Evolutionary conservation across 345 rosid genomes (phyloP).

Genomic region (Schrenkiella parvula): DNA sequence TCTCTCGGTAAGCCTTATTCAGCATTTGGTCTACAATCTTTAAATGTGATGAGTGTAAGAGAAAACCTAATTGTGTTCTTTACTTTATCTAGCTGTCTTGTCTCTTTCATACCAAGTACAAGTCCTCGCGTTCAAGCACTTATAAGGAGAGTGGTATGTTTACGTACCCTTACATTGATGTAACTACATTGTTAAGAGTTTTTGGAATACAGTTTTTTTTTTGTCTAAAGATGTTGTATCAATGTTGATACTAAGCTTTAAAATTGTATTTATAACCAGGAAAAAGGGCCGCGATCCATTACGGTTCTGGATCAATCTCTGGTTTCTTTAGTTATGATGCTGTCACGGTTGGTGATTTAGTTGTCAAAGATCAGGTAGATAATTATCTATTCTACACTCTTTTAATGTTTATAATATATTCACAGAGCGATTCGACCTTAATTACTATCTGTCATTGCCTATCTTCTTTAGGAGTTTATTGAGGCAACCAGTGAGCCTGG

Average conservation of each 20-base stretch:
- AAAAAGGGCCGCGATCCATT: slow-evolving; percentile 60
- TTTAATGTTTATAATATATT: neutral
- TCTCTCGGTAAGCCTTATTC: slow-evolving; percentile 58
- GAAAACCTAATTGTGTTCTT: neutral
- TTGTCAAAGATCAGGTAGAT: slow-evolving; percentile 70
- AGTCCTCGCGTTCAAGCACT: slow-evolving; percentile 64
- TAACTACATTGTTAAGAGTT: too few species aligned
- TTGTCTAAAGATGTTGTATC: neutral
- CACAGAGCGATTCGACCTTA: neutral
- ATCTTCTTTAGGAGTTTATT: slow-evolving; percentile 61
- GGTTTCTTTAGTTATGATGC: slow-evolving; percentile 84
- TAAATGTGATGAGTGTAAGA: neutral
- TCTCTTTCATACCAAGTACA: slow-evolving; percentile 67
- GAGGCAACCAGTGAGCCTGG: slow-evolving; percentile 90
- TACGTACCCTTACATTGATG: neutral
- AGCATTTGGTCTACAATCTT: neutral
- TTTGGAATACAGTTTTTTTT: neutral
- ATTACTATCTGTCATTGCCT: neutral
- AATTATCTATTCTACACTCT: neutral
- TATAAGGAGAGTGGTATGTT: slow-evolving; percentile 65
- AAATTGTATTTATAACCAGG: slow-evolving; percentile 37
- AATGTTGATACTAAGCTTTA: neutral
- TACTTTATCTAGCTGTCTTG: slow-evolving; percentile 21
- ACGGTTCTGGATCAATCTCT: slow-evolving; percentile 84
- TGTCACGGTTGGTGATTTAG: slow-evolving; percentile 73